Percentiles rank a stretch among this genome's conserved stretches.
Evolutionary conservation across 140 eudicot species (phyloP).

Genomic region (Senecio squalidus): DNA sequence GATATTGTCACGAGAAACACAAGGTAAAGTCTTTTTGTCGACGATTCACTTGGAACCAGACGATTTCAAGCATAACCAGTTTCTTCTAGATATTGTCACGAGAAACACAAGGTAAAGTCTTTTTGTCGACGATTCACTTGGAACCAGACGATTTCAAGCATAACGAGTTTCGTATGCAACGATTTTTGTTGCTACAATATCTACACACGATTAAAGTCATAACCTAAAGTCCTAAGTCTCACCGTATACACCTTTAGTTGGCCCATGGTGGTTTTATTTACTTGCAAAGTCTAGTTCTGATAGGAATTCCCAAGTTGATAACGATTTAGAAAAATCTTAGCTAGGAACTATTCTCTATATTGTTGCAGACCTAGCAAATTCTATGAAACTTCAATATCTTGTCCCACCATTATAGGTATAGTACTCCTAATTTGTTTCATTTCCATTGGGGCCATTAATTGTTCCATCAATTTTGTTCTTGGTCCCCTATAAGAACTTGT

Average conservation of each 20-base stretch:
- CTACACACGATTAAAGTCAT: neutral
- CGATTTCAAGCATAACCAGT: neutral
- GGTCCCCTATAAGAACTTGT: constrained; percentile 16
- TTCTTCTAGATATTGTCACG: neutral
- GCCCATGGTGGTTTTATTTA: constrained; percentile 1
- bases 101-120: neutral
- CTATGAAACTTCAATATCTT: constrained; percentile 14
- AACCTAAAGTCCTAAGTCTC: too few relatives aligned
- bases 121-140: neutral
- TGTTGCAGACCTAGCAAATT: constrained; percentile 15
- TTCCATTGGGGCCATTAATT: constrained; percentile 1
- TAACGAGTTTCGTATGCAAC: neutral
- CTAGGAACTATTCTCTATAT: constrained; percentile 15
- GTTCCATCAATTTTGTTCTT: constrained; percentile 21
- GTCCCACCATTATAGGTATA: constrained; percentile 11
- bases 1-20: neutral
- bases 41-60: neutral
- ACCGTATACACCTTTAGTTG: too few relatives aligned
- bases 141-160: neutral
- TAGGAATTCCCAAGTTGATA: neutral
- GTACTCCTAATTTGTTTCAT: constrained; percentile 3
- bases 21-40: neutral
- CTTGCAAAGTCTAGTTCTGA: neutral
- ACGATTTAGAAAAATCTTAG: constrained; percentile 12
- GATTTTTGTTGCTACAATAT: neutral